Conservation (phyloP, 176 grass and related monocot species). For the Echinochloa phyllopogon region DNA sequence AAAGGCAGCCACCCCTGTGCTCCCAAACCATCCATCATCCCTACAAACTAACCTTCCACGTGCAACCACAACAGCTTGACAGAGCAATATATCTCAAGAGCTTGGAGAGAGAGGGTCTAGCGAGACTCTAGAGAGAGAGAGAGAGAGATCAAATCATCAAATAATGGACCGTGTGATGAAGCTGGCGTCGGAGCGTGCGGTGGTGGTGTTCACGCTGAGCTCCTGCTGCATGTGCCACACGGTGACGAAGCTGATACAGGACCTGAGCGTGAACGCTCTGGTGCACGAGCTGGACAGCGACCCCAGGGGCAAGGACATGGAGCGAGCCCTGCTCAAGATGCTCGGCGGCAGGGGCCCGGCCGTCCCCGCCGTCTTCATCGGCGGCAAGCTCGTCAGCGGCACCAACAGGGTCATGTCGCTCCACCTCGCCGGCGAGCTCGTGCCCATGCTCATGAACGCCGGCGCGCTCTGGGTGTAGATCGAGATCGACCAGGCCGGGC, state of each 20-base stretch:
- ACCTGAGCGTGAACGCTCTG: slow-evolving; percentile 57
- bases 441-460: slow-evolving; percentile 56
- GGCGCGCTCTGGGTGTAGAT: slow-evolving; percentile 65
- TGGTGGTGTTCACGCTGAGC: slow-evolving; percentile 80
- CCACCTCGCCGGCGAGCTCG: slow-evolving; percentile 56
- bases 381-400: slow-evolving; percentile 53
- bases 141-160: background rate
- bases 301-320: slow-evolving; percentile 62
- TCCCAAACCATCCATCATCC: slow-evolving; percentile 26
- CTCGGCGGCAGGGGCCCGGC: slow-evolving; percentile 38
- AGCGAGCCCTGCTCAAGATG: slow-evolving; percentile 51
- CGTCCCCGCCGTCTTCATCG: slow-evolving; percentile 56
- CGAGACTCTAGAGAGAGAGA: background rate
- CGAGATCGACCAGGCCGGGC: background rate
- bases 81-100: background rate
- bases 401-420: slow-evolving; percentile 65
- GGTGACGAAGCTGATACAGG: slow-evolving; percentile 64
- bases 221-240: slow-evolving; percentile 87
- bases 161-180: slow-evolving; percentile 72
- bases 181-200: slow-evolving; percentile 63
- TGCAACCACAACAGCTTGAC: background rate
- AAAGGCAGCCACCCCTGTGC: slow-evolving; percentile 28
- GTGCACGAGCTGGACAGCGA: slow-evolving; percentile 69
- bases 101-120: background rate
- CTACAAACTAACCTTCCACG: background rate